These are phyloP conservation scores for Candida taoyuanica DNA, from an alignment of 805 yeast genomes.

Conservation along the genomic window DNA sequence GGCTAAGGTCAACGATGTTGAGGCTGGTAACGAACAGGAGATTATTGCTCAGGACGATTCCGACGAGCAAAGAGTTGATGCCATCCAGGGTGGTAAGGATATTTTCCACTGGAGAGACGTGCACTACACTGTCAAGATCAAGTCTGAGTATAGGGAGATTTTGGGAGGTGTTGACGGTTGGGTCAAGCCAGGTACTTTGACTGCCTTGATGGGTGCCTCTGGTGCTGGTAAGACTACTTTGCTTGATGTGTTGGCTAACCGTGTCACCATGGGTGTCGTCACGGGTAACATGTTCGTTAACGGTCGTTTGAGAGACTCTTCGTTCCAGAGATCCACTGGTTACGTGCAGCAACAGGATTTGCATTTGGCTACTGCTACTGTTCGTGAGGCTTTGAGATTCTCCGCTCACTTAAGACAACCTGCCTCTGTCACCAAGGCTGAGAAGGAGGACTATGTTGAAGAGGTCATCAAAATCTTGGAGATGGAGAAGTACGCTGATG, in stretches of 20 bases:
- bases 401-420: conserved; percentile 70
- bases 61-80: conserved; percentile 22
- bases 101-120: conserved; percentile 78
- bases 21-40: conserved; percentile 28
- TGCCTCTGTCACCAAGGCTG: conserved; percentile 40
- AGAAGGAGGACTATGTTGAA: conserved; percentile 64
- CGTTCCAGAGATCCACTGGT: conserved; percentile 52
- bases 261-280: conserved; percentile 67
- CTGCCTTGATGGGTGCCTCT: conserved; percentile 74
- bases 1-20: conserved; percentile 23
- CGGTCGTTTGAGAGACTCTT: conserved; percentile 53
- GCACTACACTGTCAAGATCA: conserved; percentile 63
- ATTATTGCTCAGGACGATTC: conserved; percentile 20
- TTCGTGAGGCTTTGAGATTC: conserved; percentile 65
- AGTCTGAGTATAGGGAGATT: conserved; percentile 55
- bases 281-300: conserved; percentile 65
- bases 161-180: conserved; percentile 69
- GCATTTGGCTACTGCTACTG: conserved; percentile 61
- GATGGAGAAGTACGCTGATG: conserved; percentile 63
- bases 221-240: conserved; percentile 82
- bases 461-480: conserved; percentile 58
- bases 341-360: conserved; percentile 77
- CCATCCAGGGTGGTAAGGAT: conserved; percentile 36
- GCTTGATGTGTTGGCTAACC: conserved; percentile 64
- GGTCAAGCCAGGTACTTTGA: conserved; percentile 79